phyloP scores from a whole-genome alignment of 176 grass and related monocot species.

The Bromus sterilis region DNA sequence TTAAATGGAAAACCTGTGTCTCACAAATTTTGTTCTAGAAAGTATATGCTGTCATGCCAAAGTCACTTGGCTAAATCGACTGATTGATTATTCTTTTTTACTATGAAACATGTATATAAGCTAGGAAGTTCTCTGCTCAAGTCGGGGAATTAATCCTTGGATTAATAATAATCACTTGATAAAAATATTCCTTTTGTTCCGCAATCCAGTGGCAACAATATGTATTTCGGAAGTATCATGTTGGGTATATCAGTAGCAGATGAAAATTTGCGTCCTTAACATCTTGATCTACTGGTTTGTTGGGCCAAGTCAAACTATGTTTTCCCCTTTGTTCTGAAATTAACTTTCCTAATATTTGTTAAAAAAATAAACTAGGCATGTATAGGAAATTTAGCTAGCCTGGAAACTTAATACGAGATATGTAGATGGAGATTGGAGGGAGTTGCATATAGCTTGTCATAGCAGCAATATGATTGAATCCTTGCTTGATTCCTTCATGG shows the following conservation, averaged over 20 bases:
- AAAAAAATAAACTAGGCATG: background rate
- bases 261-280: background rate
- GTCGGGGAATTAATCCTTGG: background rate
- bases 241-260: background rate
- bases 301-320: background rate
- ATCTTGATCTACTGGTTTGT: background rate
- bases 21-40: background rate
- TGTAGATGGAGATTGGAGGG: background rate
- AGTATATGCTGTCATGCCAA: background rate
- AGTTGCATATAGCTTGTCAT: background rate
- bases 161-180: background rate
- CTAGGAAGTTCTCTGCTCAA: background rate
- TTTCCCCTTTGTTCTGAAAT: background rate
- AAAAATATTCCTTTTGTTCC: background rate
- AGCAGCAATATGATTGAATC: background rate
- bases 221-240: background rate
- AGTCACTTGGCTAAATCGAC: background rate
- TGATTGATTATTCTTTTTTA: background rate
- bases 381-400: background rate
- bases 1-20: background rate
- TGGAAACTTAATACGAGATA: background rate
- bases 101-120: background rate
- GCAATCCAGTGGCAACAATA: background rate
- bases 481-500: background rate
- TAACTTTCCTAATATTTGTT: background rate